Evolutionary conservation across 768 basidiomycete species (phyloP).

Genomic region (Amanita pseudoporphyria): DNA sequence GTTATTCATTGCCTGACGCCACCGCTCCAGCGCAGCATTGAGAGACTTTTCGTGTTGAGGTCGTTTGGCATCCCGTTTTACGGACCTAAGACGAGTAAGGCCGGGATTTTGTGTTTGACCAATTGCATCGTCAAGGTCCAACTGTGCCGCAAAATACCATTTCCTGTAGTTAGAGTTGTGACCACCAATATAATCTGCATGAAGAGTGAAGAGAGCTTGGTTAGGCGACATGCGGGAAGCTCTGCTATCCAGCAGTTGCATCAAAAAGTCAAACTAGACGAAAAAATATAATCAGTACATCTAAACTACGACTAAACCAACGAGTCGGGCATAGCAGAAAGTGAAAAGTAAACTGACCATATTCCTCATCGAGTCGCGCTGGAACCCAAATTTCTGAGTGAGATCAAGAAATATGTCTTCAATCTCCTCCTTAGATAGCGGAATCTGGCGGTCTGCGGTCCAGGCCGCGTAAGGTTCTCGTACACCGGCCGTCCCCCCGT

Average conservation of each 20-base stretch:
- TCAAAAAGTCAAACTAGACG: slow-evolving; percentile 86
- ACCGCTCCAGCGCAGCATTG: slow-evolving; percentile 78
- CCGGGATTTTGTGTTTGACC: slow-evolving; percentile 91
- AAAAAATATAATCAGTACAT: slow-evolving; percentile 10
- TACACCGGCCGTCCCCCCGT: slow-evolving; percentile 39
- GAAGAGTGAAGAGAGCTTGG: slow-evolving; percentile 88
- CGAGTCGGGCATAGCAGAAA: background rate
- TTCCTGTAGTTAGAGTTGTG: slow-evolving; percentile 98
- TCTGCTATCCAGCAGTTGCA: slow-evolving; percentile 95
- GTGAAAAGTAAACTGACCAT: slow-evolving; percentile 47
- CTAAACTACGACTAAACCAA: slow-evolving; percentile 6
- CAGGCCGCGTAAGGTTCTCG: slow-evolving; percentile 93
- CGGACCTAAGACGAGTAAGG: slow-evolving; percentile 67
- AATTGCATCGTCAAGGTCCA: slow-evolving; percentile 96
- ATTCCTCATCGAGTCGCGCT: slow-evolving; percentile 90
- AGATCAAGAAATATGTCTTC: slow-evolving; percentile 97
- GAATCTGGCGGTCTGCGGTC: slow-evolving; percentile 86
- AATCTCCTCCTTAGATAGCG: slow-evolving; percentile 98
- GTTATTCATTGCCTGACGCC: slow-evolving; percentile 97
- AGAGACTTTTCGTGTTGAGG: slow-evolving; percentile 55
- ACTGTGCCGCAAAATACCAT: slow-evolving; percentile 99
- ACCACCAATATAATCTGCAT: slow-evolving; percentile 98
- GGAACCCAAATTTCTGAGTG: slow-evolving; percentile 98
- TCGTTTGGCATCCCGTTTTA: slow-evolving; percentile 40
- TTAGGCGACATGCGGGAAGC: slow-evolving; percentile 96